Evolutionary conservation across 208 protist genomes (phyloP), one percentile per base, ranked within the genome.

Genomic region (Wallacemonas rigidus): DNA sequence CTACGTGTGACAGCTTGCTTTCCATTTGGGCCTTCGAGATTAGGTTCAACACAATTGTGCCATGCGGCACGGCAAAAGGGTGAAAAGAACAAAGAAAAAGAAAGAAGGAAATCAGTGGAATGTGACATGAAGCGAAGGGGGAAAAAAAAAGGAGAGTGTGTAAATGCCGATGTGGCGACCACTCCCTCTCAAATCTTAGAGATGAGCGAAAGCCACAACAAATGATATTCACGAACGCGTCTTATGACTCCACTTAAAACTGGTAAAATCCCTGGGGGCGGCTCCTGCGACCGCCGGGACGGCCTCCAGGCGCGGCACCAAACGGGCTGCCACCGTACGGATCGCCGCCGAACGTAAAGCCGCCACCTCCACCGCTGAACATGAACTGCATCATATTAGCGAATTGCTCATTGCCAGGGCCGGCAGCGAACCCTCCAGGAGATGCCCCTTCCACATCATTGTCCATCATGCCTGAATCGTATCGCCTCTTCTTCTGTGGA

Each of bases 391-490:
- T 65, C 60, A 65, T 65, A 17, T 65, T 65, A 15, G 60, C 60
- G 17, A 65, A 65, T 1, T 65, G 41, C 17, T 65, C 60, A 17
- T 65, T 65, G 38, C 60, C 60, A 3, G 60, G 60, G 41, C 41
- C 60, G 5, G 11, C 41, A 9, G n/a, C 41, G 60, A 65, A 65
- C n/a, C 60, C 60, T 65, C 41, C 60, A 8, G 60, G 43, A n/a
- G 60, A 65, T 14, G 75, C 86, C 53, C 87, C 83, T 47, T 91
- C 90, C 60, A 93, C 86, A 40, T 94, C 89, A 65, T 94, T 95
- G 77, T 97, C 93, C 69, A 94, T 83, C 73, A 90, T 82, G 43
- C 93, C 93, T 40, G 74, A 83, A 79, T 98, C 95, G 79, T 98
- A 98, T 77, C 92, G 74, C 48, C 81, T 69, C 76, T 95, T 92